These are phyloP conservation scores for Graphilbum ipis-grandicollis DNA, from an alignment of 2,329 filamentous ascomycete genomes.

Conservation along the genomic window DNA sequence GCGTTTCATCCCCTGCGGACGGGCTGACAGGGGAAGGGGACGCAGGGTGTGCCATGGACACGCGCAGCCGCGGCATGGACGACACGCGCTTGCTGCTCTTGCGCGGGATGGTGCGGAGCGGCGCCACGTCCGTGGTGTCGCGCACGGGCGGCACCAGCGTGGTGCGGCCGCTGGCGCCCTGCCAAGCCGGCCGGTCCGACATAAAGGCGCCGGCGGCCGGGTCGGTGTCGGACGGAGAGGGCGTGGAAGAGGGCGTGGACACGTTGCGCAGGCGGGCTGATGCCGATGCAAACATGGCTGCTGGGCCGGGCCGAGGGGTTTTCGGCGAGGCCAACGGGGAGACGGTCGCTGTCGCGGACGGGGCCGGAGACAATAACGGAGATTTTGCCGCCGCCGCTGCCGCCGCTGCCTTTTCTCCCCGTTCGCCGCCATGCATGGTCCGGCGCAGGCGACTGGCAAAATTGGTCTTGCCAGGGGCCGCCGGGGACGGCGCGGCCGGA, in stretches of 20 bases:
- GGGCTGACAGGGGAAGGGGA: constrained; percentile 16
- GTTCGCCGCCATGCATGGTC: constrained; percentile 18
- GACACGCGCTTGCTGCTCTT: constrained; percentile 27
- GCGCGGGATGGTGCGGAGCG: constrained; percentile 33
- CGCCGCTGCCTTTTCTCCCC: too few relatives aligned
- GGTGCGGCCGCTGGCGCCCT: constrained; percentile 52
- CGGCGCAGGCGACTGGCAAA: constrained; percentile 29
- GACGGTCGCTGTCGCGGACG: too few relatives aligned
- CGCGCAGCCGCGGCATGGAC: constrained; percentile 8
- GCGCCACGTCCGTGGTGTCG: constrained; percentile 38
- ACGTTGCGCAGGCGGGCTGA: neutral
- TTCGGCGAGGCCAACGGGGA: constrained; percentile 5
- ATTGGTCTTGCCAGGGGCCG: constrained; percentile 15
- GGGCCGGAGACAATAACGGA: neutral
- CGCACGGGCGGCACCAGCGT: constrained; percentile 45
- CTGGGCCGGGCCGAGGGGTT: too few relatives aligned
- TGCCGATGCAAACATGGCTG: neutral
- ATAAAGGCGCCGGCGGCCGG: constrained; percentile 18
- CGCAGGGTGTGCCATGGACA: neutral
- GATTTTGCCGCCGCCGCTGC: too few relatives aligned
- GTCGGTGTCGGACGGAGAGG: too few relatives aligned
- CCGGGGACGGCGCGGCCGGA: constrained; percentile 2
- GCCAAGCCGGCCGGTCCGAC: constrained; percentile 43
- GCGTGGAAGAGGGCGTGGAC: too few relatives aligned
- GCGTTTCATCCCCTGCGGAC: constrained; percentile 14